Evolutionary conservation across 805 yeast genomes (phyloP).

Genomic region (Saturnispora diversa): DNA sequence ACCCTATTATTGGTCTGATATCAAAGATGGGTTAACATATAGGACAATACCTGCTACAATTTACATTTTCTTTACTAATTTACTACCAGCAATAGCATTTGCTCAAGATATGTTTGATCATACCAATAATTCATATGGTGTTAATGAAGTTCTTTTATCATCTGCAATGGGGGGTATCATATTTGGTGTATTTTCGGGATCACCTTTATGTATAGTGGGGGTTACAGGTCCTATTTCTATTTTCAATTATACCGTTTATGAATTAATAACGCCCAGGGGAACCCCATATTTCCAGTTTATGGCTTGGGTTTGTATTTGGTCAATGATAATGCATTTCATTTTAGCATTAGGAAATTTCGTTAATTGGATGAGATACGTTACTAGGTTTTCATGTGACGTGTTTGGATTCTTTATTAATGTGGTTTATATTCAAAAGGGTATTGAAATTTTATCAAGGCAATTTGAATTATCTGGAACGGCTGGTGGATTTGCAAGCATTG

Average conservation of each 20-base stretch:
- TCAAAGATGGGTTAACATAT: constrained; percentile 77
- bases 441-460: constrained; percentile 70
- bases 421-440: constrained; percentile 84
- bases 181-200: constrained; percentile 81
- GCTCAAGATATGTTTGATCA: constrained; percentile 96
- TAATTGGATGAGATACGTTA: constrained; percentile 58
- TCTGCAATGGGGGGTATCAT: constrained; percentile 85
- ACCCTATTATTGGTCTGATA: constrained; percentile 71
- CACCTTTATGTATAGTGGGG: constrained; percentile 91
- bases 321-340: constrained; percentile 68
- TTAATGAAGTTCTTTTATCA: constrained; percentile 78
- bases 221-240: constrained; percentile 95
- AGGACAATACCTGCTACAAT: constrained; percentile 80
- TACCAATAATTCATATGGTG: constrained; percentile 80
- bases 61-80: constrained; percentile 80
- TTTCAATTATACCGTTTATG: constrained; percentile 84
- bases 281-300: constrained; percentile 73
- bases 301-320: constrained; percentile 95
- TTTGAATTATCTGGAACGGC: constrained; percentile 37
- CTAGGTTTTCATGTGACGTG: constrained; percentile 81
- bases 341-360: constrained; percentile 67
- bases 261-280: constrained; percentile 48
- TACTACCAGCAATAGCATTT: constrained; percentile 90
- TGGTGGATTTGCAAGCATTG: constrained; percentile 54
- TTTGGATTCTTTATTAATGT: constrained; percentile 88